Base-by-base conservation (phyloP, 179 eudicot species). In the Silene noctiflora region DNA sequence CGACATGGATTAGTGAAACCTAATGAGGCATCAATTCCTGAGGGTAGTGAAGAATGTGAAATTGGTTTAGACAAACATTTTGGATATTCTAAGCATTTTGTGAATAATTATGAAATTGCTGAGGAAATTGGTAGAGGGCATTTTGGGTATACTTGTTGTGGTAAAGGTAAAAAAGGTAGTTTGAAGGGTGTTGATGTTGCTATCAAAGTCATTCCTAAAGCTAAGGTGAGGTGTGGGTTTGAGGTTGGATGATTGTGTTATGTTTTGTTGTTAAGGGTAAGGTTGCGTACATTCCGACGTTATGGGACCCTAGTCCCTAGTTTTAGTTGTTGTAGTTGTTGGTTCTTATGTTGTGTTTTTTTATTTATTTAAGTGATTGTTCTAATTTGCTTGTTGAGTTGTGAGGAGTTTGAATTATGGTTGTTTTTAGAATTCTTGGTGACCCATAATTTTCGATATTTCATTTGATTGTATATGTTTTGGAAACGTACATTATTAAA, bases 41-140 rank as follows among this genome's bases (percentile, higher is more conserved):
- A 94, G 82, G 97, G 96, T 61, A 86, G 87, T 78, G 97, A 92
- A 77, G 39, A 33, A 33, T 79, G 89, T 77, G 92, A 88, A 64
- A 75, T 93, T 84, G 94, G 88, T 65, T 81, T 95, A 81, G 97
- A 95, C 75, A 95, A 93, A 85, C 89, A 85, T 78, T 95, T 91
- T 75, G 99, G 99, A 76, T 95, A 78, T 81, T 86, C 90, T 0
- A 92, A 93, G 86, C 92, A 90, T 31, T 88, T 95, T 80, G 31
- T 61, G 51, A 81, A 63, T 76, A 85, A 89, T 80, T 95, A 82
- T 91, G 97, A 91, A 78, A 60, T 93, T 76, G 95, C 91, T 2
- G 95, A 93, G 67, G 99, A 95, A 79, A 90, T 95, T 33, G 99
- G 99, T 27, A 83, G 96, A 4, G 99, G 99, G 25, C 99, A 95